A percentile compares a stretch with the other conserved stretches of the same genome.
These are phyloP conservation scores for Colletotrichum eremochloae DNA, from an alignment of 2,329 filamentous ascomycete species.

Conservation along the genomic window DNA sequence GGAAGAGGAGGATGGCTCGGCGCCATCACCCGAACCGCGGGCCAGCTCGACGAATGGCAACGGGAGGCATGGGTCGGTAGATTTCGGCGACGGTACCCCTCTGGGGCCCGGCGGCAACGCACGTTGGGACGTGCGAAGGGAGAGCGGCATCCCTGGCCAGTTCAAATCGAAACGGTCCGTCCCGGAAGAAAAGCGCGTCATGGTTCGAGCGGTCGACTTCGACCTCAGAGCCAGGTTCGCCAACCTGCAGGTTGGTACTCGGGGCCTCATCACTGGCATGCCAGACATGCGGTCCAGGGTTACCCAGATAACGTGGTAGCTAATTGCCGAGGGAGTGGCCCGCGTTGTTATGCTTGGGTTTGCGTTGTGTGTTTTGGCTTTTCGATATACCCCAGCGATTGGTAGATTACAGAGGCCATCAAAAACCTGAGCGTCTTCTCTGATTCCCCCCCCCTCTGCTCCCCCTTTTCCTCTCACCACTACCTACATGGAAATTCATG, in stretches of 20 bases:
- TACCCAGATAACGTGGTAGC: conserved; percentile 63
- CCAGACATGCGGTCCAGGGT: conserved; percentile 62
- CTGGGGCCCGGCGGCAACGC: conserved; percentile 61
- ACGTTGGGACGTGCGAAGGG: conserved; percentile 52
- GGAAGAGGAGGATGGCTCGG: conserved; percentile 57
- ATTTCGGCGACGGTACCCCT: conserved; percentile 49
- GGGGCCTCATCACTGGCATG: conserved; percentile 61
- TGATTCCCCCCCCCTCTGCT: not conserved
- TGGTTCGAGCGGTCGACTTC: conserved; percentile 69
- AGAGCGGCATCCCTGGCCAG: conserved; percentile 44
- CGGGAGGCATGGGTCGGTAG: conserved; percentile 48
- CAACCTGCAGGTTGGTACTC: conserved; percentile 65
- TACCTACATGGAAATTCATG: not conserved
- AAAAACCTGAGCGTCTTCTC: not conserved
- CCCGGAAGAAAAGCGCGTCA: conserved; percentile 67
- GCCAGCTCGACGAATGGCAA: conserved; percentile 43
- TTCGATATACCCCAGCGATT: conserved; percentile 41
- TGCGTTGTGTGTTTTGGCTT: conserved; percentile 7
- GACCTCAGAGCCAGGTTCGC: conserved; percentile 66
- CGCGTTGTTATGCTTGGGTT: conserved; percentile 8
- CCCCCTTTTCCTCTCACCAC: not conserved
- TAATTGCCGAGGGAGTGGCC: no score
- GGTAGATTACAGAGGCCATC: conserved; percentile 12
- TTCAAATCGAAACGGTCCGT: conserved; percentile 51
- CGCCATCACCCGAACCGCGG: conserved; percentile 47